Evolutionary conservation across 441 rosid species (phyloP), one percentile per base, ranked within the genome.

Genomic region (Melastoma candidum): DNA sequence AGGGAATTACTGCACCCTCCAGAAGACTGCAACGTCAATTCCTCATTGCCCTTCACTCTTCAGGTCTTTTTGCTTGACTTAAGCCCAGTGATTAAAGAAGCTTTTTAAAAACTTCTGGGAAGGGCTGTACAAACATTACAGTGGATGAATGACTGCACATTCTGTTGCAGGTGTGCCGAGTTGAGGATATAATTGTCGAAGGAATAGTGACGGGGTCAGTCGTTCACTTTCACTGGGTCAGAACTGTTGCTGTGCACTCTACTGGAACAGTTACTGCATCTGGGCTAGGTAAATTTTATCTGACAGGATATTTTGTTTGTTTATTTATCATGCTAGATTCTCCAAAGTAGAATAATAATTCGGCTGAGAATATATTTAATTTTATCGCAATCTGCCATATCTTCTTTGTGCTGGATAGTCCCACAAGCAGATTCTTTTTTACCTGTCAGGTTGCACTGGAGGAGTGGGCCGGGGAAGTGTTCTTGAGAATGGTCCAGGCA

Each of bases 11-110:
- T 82, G 64, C 95, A 86, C 68, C 98, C 95, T 3, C 98, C 88
- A 17, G 96, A 90, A 68, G 96, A 90, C 68, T 90, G 96, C 68
- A 87, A 83, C 60, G 85, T 83, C 72, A 87, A 90, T 71, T 73
- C 96, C 47, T 85, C 96, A 6, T 69, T 90, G 71, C 53, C 96
- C 58, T 87, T 87, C 75, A 87, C 95, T 59, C 86, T 87, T 69
- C 95, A 87, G 96, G 96, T 90, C 22, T 44, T 63, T 65, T 41
- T 29, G 54, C 68, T 61, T 46, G 68, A 74, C 56, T 29, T 29
- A 29, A 29, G 7, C 36, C 36, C 7, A 29, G 36, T 29, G 36
- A 29, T 29, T 29, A 6, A 29, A 29, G 36, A 29, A 29, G 36
- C 22, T 17, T 29, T 29, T 29, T 29, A 29, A 29, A 29, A 3